Conservation (phyloP, 2,329 filamentous ascomycete genomes). For the Elsinoe arachidis region DNA sequence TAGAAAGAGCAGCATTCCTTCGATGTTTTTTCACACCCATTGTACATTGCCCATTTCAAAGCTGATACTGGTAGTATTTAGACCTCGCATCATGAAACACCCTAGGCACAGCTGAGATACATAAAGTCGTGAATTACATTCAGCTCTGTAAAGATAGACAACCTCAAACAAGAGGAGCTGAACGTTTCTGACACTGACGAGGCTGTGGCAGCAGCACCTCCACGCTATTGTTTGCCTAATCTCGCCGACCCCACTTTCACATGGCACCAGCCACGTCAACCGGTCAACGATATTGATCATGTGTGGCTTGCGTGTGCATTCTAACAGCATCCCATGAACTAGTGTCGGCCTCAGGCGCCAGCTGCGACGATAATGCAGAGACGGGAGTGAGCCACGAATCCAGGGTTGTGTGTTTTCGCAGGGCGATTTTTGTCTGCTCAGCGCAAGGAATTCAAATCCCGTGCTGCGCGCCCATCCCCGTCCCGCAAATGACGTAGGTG, state of each 20-base stretch:
- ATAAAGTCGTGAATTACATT: background rate
- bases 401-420: too few species aligned
- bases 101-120: background rate
- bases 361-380: background rate
- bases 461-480: background rate
- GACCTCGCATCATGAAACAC: background rate
- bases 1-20: too few species aligned
- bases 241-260: background rate
- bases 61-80: too few species aligned
- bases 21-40: background rate
- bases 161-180: background rate
- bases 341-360: background rate
- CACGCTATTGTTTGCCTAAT: background rate
- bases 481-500: background rate
- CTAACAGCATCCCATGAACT: background rate
- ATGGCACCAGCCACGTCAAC: background rate
- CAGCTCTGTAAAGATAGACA: background rate
- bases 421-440: too few species aligned
- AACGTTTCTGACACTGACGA: background rate
- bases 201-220: background rate
- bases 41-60: too few species aligned
- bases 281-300: background rate
- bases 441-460: too few species aligned
- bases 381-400: too few species aligned
- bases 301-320: background rate